A percentile compares a stretch with the other conserved stretches of the same genome.
Evolutionary conservation across 441 rosid species (phyloP).

Genomic region (Syzygium malaccense): DNA sequence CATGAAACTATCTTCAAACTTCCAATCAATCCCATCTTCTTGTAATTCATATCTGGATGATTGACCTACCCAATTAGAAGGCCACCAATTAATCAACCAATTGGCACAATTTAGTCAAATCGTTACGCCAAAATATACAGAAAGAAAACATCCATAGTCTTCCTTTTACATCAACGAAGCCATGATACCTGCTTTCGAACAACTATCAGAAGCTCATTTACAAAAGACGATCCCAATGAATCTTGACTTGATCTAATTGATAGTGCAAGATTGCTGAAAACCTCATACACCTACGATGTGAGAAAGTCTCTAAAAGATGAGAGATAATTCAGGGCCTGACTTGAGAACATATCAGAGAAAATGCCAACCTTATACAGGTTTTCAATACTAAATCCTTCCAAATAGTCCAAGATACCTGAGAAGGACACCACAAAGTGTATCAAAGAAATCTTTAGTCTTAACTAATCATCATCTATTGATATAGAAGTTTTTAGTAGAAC

Average conservation of each 20-base stretch:
- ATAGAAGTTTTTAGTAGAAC: not conserved
- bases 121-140: not conserved
- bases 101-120: not conserved
- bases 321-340: slow-evolving; percentile 7
- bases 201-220: slow-evolving; percentile 76
- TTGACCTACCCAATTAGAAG: slow-evolving; percentile 38
- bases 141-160: not conserved
- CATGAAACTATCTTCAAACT: slow-evolving; percentile 60
- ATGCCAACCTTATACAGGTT: slow-evolving; percentile 62
- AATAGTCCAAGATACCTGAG: slow-evolving; percentile 81
- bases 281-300: slow-evolving; percentile 62
- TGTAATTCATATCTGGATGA: slow-evolving; percentile 74
- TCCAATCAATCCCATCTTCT: slow-evolving; percentile 87
- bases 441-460: not conserved
- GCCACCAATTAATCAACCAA: not conserved
- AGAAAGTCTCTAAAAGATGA: slow-evolving; percentile 5
- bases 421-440: not conserved
- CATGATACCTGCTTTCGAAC: slow-evolving; percentile 70
- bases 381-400: slow-evolving; percentile 71
- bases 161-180: not conserved
- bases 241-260: slow-evolving; percentile 35
- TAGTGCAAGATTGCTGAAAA: slow-evolving; percentile 60
- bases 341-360: slow-evolving; percentile 2
- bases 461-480: not conserved
- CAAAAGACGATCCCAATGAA: slow-evolving; percentile 48